phyloP scores from a whole-genome alignment of 208 protist species.

The Trypanosoma brucei region DNA sequence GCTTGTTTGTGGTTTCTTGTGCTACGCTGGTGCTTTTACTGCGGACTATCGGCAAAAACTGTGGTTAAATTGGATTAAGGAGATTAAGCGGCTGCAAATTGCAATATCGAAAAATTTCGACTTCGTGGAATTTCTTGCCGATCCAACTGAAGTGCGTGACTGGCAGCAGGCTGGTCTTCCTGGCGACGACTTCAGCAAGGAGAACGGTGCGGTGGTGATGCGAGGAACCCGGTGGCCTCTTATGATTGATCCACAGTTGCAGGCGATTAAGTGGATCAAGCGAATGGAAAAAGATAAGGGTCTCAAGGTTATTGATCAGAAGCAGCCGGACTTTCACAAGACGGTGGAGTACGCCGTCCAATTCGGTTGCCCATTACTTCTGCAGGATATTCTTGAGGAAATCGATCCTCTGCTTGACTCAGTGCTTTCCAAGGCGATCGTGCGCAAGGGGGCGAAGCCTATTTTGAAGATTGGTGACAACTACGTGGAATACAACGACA shows the following conservation, averaged over 20 bases:
- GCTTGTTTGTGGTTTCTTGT: conserved; percentile 95
- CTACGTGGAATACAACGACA: conserved; percentile 95
- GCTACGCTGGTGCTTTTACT: conserved; percentile 97
- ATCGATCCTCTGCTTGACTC: conserved; percentile 97
- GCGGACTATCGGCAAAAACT: conserved; percentile 92
- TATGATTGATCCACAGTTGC: conserved; percentile 98
- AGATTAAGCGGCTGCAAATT: conserved; percentile 82
- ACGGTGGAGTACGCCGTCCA: conserved; percentile 96
- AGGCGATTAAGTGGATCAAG: conserved; percentile 99
- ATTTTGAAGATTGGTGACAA: conserved; percentile 97
- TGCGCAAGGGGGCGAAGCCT: conserved; percentile 87
- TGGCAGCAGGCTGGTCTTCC: conserved; percentile 97
- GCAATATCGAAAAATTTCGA: conserved; percentile 84
- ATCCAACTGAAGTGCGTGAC: conserved; percentile 94
- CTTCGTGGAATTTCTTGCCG: conserved; percentile 93
- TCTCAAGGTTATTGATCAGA: conserved; percentile 93
- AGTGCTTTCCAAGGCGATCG: conserved; percentile 93
- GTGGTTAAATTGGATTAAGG: conserved; percentile 89
- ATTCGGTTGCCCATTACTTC: conserved; percentile 94
- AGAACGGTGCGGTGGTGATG: conserved; percentile 98
- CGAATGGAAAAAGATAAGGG: conserved; percentile 92
- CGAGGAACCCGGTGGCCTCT: conserved; percentile 94
- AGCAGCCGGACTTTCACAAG: conserved; percentile 93
- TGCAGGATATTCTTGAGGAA: conserved; percentile 97
- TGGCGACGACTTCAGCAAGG: conserved; percentile 93